Base-by-base conservation (phyloP, 495 filamentous ascomycete species). In the Astrothelium subdiscretum region DNA sequence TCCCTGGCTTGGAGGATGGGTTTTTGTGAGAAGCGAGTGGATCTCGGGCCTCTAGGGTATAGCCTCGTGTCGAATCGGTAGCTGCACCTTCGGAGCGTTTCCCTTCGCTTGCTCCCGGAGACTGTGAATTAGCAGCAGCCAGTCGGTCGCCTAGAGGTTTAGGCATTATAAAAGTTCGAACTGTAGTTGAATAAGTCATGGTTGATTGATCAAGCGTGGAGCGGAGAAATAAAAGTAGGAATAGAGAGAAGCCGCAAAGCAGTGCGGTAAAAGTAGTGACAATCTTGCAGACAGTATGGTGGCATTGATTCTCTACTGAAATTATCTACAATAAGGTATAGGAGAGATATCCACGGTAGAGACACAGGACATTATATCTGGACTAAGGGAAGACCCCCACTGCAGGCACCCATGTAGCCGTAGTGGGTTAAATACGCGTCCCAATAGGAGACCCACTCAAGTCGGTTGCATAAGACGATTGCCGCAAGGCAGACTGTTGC, bases 241-340 rank as follows among this genome's bases (percentile, higher is more conserved):
- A 95, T 86, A 64, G 87, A 91, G 42, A 92, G 78, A 72, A 91
- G 83, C 78, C 86, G 88, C 74, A 94, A 76, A 67, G 89, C 87
- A 69, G 84, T 92, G 79, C 88, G 87, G 79, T 89, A 91, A 80
- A 95, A 95, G 74, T 92, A 94, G 72, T 94, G 90, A 71, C 88
- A 95, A 72, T 95, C 88, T 80, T 94, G 87, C 57, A 87, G 78
- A 73, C 78, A 95, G 73, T 91, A 94, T 64, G 81, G 75, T 77
- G 89, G 89, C 88, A 92, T 94, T 70, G 73, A 54, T 54, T 24
- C 6, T 54, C 48, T 26, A 24, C 48, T 6, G 5, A 29, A 26
- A 59, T 70, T 57, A 63, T 58, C 63, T 44, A 65, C 18, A 31
- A 52, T n/a, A 24, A 11, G 20, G 42, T 4, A 15, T 38, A 42